A percentile compares a stretch with the other conserved stretches of the same genome.
Evolutionary conservation across 2,329 filamentous ascomycete genomes (phyloP).

Genomic region (Gnomoniopsis sp.): DNA sequence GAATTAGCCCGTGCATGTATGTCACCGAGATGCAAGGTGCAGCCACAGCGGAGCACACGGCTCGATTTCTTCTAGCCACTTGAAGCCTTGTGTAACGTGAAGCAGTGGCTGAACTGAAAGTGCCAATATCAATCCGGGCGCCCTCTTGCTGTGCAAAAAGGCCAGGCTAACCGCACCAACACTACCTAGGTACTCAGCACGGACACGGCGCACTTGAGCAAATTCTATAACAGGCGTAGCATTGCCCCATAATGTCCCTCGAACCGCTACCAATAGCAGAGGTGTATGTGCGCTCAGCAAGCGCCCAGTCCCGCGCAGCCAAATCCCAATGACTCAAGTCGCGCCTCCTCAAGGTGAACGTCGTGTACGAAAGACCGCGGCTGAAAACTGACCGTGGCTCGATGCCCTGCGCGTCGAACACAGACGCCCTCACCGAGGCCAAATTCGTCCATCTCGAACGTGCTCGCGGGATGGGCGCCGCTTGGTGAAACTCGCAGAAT

Average conservation of each 20-base stretch:
- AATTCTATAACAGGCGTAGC: background rate
- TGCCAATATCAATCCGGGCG: too few relatives aligned
- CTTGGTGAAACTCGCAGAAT: too few relatives aligned
- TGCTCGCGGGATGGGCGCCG: slow-evolving; percentile 54
- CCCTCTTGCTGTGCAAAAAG: too few relatives aligned
- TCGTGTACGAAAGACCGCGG: slow-evolving; percentile 39
- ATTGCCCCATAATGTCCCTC: slow-evolving; percentile 26
- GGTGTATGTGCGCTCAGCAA: slow-evolving; percentile 41
- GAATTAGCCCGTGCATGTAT: background rate
- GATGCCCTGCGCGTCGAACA: slow-evolving; percentile 46
- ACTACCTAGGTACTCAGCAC: background rate
- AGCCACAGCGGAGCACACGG: background rate
- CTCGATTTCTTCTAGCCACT: background rate
- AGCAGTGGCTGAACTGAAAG: background rate
- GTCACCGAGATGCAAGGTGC: background rate
- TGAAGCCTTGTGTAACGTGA: background rate
- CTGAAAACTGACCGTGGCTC: slow-evolving; percentile 46
- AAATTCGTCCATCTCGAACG: slow-evolving; percentile 46
- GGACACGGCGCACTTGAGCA: background rate
- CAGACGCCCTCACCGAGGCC: slow-evolving; percentile 49
- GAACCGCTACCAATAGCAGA: slow-evolving; percentile 46
- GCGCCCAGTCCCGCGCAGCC: slow-evolving; percentile 55
- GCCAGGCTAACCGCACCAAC: background rate
- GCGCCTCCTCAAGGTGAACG: slow-evolving; percentile 54
- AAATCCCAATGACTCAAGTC: slow-evolving; percentile 67